These are phyloP conservation scores for Piper longum DNA, from an alignment of 164 flowering plant species.

Conservation along the genomic window DNA sequence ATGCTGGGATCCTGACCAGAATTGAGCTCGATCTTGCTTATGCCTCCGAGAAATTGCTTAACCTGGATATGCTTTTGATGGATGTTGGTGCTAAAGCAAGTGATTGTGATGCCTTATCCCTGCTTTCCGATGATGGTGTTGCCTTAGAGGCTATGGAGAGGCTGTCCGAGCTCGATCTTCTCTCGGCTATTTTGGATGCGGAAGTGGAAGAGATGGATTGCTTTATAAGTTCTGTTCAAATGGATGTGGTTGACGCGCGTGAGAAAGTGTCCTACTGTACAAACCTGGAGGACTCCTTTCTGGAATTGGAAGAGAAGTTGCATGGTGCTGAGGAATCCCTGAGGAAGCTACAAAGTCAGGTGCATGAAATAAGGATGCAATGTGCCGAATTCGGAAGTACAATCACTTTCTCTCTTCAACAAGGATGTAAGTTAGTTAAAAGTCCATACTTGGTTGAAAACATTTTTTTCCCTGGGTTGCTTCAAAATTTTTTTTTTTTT, in stretches of 20 bases:
- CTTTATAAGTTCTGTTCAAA: conserved; percentile 29
- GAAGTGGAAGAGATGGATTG: conserved; percentile 49
- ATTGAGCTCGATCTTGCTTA: conserved; percentile 60
- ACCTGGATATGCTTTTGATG: conserved; percentile 58
- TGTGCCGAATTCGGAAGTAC: conserved; percentile 38
- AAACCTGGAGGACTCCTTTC: conserved; percentile 22
- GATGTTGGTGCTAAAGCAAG: conserved; percentile 50
- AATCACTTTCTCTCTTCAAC: conserved; percentile 19
- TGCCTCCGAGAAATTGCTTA: conserved; percentile 64
- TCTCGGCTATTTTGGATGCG: conserved; percentile 55
- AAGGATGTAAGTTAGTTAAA: conserved; percentile 26
- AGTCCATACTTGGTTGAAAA: too few relatives aligned
- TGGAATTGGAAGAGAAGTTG: conserved; percentile 36
- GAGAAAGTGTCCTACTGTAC: conserved; percentile 25
- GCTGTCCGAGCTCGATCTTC: conserved; percentile 57
- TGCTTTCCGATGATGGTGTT: conserved; percentile 16
- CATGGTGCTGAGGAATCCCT: conserved; percentile 49
- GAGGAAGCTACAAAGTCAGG: conserved; percentile 44
- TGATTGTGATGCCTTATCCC: conserved; percentile 54
- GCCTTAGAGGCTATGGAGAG: conserved; percentile 27
- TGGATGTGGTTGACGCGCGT: conserved; percentile 31
- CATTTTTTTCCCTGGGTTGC: too few relatives aligned
- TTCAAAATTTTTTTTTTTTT: too few relatives aligned
- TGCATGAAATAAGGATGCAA: conserved; percentile 45
- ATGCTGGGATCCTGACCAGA: conserved; percentile 30